Base-by-base conservation (phyloP, 768 basidiomycete species). In the Tricholoma matsutake region DNA sequence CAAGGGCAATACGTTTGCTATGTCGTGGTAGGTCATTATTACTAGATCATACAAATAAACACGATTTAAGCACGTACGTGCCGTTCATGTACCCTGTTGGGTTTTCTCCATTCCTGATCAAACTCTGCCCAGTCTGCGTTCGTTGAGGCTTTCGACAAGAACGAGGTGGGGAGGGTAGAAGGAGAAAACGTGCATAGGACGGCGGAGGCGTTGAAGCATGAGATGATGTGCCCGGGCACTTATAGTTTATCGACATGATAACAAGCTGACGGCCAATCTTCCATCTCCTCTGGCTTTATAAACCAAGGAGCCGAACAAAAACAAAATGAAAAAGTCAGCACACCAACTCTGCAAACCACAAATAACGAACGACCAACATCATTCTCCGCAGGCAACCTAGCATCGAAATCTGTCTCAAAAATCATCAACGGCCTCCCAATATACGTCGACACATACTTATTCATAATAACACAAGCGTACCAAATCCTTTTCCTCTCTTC, bases 181-280 rank as follows among this genome's bases (percentile, higher is more conserved):
- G 57, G 29, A 39, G 8, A 49, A 59, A 6, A 73, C 88, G 61
- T 72, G 90, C 91, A 86, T n/a, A 92, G 80, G 20, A 73, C 76
- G 1, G 89, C 85, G n/a, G 85, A 83, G 10, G 88, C 87, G 65
- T 85, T 86, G 78, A 92, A 91, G 69, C 88, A 90, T n/a, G 91
- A 89, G 37, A 92, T 75, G 34, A 82, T 73, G 29, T 79, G 79
- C 0, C 81, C 80, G 6, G 83, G 78, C 14, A 80, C 71, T 7
- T 70, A 57, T 34, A 67, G 68, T 43, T 64, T 63, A 58, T 67
- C 69, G 59, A 62, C 72, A 43, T 65, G 56, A n/a, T n/a, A n/a
- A n/a, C n/a, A n/a, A n/a, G n/a, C n/a, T n/a, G 64, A 71, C 61
- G 69, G 77, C 82, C 69, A 83, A 71, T 66, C 76, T 64, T 90